phyloP scores from a whole-genome alignment of 2,329 filamentous ascomycete species.

The Colletotrichum karsti region DNA sequence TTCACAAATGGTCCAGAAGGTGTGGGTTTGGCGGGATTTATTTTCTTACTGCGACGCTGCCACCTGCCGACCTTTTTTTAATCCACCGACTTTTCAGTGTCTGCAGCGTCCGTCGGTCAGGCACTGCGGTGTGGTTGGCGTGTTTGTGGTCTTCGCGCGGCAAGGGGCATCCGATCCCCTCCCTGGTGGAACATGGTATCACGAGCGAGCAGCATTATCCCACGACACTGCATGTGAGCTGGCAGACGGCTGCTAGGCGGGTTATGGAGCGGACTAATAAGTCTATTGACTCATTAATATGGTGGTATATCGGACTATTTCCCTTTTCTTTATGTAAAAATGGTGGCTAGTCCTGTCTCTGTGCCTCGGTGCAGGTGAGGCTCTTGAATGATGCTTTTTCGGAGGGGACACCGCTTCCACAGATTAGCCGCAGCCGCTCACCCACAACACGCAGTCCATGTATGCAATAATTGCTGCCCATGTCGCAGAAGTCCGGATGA shows the following conservation, averaged over 20 bases:
- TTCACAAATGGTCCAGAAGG: background rate
- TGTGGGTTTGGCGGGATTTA: too few relatives aligned
- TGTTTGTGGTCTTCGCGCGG: background rate
- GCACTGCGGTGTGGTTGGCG: background rate
- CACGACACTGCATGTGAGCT: constrained; percentile 9
- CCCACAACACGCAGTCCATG: background rate
- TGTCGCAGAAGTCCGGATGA: background rate
- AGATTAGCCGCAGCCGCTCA: too few relatives aligned
- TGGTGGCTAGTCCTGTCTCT: background rate
- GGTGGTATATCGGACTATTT: background rate
- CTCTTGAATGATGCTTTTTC: background rate
- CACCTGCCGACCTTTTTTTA: background rate
- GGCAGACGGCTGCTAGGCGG: background rate
- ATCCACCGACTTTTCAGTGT: background rate
- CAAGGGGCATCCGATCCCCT: background rate
- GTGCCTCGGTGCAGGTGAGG: background rate
- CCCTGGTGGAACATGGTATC: constrained; percentile 1
- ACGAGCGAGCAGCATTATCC: constrained; percentile 3
- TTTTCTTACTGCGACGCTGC: background rate
- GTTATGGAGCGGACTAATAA: too few relatives aligned
- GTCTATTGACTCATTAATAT: too few relatives aligned
- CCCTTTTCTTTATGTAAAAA: background rate
- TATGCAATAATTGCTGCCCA: background rate
- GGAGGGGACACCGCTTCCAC: background rate
- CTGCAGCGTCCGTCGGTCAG: background rate